A percentile compares a stretch with the other conserved stretches of the same genome.
Evolutionary conservation across 176 grass and related monocot species (phyloP).

Genomic region (Oryza coarctata): DNA sequence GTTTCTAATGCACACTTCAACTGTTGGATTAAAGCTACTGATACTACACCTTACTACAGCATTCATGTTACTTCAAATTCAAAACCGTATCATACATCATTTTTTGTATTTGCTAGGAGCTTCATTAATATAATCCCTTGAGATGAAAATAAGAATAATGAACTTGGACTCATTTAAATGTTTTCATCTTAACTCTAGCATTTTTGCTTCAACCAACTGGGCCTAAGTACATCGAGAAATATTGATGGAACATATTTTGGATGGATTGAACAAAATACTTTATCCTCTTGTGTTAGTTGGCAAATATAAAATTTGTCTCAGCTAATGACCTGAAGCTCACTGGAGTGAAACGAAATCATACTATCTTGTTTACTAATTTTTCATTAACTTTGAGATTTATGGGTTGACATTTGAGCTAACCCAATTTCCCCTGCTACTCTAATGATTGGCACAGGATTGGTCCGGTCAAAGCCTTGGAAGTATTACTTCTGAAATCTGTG

Average conservation of each 20-base stretch:
- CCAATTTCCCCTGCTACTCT: not conserved
- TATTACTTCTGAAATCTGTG: constrained; percentile 90
- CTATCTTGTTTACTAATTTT: not conserved
- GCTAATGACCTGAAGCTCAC: not conserved
- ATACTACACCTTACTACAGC: not conserved
- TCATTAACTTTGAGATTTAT: not conserved
- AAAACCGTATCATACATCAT: not conserved
- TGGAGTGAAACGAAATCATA: not conserved
- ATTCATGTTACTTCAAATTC: not conserved
- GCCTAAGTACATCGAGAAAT: not conserved
- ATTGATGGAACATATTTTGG: not conserved
- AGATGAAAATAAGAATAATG: not conserved
- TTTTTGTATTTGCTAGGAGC: not conserved
- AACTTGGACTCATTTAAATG: not conserved
- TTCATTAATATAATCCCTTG: not conserved
- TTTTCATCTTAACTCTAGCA: not conserved
- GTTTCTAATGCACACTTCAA: constrained; percentile 14
- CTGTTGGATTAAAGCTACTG: not conserved
- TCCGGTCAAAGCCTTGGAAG: constrained; percentile 83
- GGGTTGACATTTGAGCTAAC: not conserved
- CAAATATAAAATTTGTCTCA: not conserved
- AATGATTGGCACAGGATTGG: constrained; percentile 70
- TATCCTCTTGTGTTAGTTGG: not conserved
- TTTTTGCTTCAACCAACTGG: not conserved
- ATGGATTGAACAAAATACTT: not conserved